Evolutionary conservation across 2,329 filamentous ascomycete genomes (phyloP).

Genomic region (Diaporthe citrichinensis): DNA sequence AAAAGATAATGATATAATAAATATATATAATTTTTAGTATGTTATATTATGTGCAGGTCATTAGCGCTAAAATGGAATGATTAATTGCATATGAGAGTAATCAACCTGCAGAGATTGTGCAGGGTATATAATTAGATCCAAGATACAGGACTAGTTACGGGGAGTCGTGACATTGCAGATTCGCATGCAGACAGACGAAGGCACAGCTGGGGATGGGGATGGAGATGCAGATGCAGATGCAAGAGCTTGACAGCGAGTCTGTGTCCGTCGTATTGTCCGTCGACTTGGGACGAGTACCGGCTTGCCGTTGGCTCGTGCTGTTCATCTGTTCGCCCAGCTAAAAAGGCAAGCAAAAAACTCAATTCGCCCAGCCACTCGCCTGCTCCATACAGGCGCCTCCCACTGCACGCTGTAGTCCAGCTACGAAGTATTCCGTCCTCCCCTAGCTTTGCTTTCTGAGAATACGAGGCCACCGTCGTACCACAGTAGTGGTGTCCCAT

Average conservation of each 20-base stretch:
- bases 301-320: neutral
- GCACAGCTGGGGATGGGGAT: neutral
- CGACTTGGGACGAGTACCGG: slow-evolving; percentile 1
- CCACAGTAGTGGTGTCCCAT: slow-evolving; percentile 22
- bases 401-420: neutral
- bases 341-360: neutral
- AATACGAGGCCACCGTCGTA: slow-evolving; percentile 29
- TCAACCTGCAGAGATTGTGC: neutral
- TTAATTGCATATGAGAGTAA: too few relatives aligned
- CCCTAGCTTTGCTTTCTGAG: neutral
- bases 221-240: neutral
- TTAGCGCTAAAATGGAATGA: too few relatives aligned
- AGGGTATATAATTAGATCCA: neutral
- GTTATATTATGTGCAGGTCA: too few relatives aligned
- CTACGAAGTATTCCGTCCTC: slow-evolving; percentile 12
- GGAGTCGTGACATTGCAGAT: slow-evolving; percentile 22
- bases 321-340: slow-evolving; percentile 2
- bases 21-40: too few relatives aligned
- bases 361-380: slow-evolving; percentile 22
- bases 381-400: neutral
- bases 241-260: neutral
- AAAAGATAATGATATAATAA: too few relatives aligned
- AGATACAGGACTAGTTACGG: neutral
- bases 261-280: neutral
- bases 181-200: neutral